Percentiles rank a stretch among this genome's conserved stretches.
Evolutionary conservation across 108 stramenopile species (phyloP).

Genomic region (Cyclotella kingstonii): DNA sequence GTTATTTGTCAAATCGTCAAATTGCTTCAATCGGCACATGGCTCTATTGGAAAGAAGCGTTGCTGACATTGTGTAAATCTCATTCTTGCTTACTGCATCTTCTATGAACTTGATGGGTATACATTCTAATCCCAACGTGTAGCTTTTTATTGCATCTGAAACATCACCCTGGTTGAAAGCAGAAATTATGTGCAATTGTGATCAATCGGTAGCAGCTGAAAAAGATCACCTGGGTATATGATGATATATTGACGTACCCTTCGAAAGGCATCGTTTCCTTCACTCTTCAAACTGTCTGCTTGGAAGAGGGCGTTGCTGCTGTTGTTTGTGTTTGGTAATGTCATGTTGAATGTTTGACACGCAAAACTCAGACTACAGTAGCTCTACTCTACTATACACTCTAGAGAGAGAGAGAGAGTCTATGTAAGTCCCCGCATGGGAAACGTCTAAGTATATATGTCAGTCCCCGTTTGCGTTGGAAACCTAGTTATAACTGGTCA

Average conservation of each 20-base stretch:
- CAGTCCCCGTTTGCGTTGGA: no score
- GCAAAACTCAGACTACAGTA: no score
- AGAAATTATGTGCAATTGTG: neutral
- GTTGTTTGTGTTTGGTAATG: slow-evolving; percentile 1
- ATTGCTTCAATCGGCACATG: slow-evolving; percentile 63
- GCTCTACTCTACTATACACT: no score
- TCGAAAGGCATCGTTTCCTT: slow-evolving; percentile 72
- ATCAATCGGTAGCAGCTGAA: neutral
- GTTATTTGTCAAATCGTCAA: neutral
- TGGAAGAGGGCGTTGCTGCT: slow-evolving; percentile 1
- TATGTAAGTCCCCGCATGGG: no score
- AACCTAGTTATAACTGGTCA: no score
- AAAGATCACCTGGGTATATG: neutral
- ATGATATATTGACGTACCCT: slow-evolving; percentile 28
- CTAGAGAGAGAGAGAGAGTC: no score
- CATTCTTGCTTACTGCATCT: neutral
- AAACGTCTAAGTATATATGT: no score
- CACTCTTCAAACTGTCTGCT: slow-evolving; percentile 46
- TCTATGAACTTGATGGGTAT: slow-evolving; percentile 24
- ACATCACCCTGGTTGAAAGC: slow-evolving; percentile 29
- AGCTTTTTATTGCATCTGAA: slow-evolving; percentile 44
- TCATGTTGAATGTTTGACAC: no score
- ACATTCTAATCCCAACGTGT: slow-evolving; percentile 50
- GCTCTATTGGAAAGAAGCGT: slow-evolving; percentile 76
- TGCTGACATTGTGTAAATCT: slow-evolving; percentile 18